Evolutionary conservation across 192 early-diverging fungal genomes (phyloP).

Genomic region (Powellomyces hirtus): DNA sequence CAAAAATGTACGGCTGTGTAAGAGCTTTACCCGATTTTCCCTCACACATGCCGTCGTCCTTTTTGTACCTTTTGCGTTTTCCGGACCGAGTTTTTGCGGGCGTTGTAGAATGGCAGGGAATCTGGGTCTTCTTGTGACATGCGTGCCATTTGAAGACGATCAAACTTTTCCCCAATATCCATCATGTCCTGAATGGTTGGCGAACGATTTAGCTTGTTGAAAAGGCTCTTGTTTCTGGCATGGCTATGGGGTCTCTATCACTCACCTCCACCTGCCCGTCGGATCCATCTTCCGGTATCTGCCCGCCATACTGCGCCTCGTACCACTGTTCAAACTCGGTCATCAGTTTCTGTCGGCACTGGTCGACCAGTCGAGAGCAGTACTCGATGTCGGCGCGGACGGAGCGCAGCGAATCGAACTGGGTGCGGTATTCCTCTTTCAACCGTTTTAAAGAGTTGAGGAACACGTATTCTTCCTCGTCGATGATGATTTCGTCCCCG

Average conservation of each 20-base stretch:
- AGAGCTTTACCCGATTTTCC: too few species aligned
- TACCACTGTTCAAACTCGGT: slow-evolving; percentile 61
- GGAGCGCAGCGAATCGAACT: slow-evolving; percentile 37
- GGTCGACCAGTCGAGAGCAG: slow-evolving; percentile 51
- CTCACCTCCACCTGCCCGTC: slow-evolving; percentile 27
- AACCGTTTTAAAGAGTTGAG: slow-evolving; percentile 42
- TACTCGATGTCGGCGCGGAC: slow-evolving; percentile 51
- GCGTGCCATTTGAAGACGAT: slow-evolving; percentile 53
- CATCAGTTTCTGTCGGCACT: slow-evolving; percentile 58
- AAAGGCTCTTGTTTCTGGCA: too few species aligned
- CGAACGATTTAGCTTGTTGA: too few species aligned
- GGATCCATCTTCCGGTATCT: slow-evolving; percentile 25
- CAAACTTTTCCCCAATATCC: slow-evolving; percentile 65
- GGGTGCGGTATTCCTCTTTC: slow-evolving; percentile 44
- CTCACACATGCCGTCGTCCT: not conserved
- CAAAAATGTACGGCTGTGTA: too few species aligned
- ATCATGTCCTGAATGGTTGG: too few species aligned
- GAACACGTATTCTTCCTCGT: slow-evolving; percentile 52
- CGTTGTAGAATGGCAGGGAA: slow-evolving; percentile 57
- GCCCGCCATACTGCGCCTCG: slow-evolving; percentile 45
- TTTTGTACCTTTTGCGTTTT: slow-evolving; percentile 1
- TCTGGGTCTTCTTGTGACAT: slow-evolving; percentile 62
- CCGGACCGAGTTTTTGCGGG: slow-evolving; percentile 51
- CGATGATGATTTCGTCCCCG: slow-evolving; percentile 43
- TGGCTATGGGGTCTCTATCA: too few species aligned